Conservation (phyloP, 306 rosid species). For the Cucurbita ficifolia region DNA sequence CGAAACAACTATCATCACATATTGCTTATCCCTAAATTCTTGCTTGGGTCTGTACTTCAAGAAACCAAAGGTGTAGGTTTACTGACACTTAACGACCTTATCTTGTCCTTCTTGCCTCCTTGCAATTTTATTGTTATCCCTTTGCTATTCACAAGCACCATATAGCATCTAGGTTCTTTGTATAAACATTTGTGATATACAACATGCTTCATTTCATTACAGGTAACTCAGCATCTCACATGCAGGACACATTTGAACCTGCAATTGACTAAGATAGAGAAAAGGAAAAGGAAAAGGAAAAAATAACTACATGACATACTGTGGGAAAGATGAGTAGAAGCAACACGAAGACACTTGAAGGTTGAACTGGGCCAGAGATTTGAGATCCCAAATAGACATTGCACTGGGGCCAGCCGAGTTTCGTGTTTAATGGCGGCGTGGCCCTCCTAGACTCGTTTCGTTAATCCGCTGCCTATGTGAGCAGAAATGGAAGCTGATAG, state of each 20-base stretch:
- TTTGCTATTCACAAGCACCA: neutral
- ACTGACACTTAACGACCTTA: conserved; percentile 1
- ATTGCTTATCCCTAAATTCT: conserved; percentile 1
- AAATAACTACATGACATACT: neutral
- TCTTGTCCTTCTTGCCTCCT: conserved; percentile 10
- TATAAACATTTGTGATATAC: neutral
- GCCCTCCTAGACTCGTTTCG: too few species aligned
- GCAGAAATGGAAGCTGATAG: neutral
- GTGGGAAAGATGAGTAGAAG: neutral
- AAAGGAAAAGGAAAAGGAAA: neutral
- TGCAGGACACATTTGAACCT: neutral
- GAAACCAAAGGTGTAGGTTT: neutral
- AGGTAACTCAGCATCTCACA: neutral
- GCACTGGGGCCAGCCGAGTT: too few species aligned
- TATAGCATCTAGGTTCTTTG: conserved; percentile 1
- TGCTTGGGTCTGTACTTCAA: conserved; percentile 1
- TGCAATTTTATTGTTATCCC: neutral
- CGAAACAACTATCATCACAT: neutral
- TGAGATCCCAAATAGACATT: neutral
- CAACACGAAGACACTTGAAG: neutral
- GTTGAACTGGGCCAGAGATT: neutral
- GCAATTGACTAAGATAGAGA: neutral
- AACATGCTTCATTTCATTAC: neutral
- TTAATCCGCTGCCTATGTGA: neutral
- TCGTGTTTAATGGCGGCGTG: too few species aligned